A percentile compares a stretch with the other conserved stretches of the same genome.
phyloP scores from a whole-genome alignment of 164 flowering plant genomes.

The Sedum album region DNA sequence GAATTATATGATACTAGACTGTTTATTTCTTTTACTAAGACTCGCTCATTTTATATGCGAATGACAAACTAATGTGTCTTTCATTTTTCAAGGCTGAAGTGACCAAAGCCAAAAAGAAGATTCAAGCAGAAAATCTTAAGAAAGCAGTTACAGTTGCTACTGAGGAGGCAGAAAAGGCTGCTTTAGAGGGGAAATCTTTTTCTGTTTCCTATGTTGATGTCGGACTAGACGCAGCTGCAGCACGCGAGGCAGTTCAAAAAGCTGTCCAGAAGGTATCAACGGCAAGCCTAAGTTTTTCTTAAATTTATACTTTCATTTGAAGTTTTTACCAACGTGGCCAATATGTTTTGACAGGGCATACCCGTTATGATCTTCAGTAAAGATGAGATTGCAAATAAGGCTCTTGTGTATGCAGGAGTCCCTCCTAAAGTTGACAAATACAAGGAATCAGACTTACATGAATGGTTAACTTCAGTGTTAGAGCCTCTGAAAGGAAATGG shows the following conservation, averaged over 20 bases:
- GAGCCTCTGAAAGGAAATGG: conserved; percentile 73
- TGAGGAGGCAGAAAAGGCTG: conserved; percentile 59
- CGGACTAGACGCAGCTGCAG: conserved; percentile 73
- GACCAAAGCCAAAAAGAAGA: no score
- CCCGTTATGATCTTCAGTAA: conserved; percentile 74
- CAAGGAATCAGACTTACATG: conserved; percentile 54
- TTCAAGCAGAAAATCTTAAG: conserved; percentile 62
- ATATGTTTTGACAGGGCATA: conserved; percentile 48
- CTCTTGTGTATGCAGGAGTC: conserved; percentile 82
- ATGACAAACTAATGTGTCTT: neutral
- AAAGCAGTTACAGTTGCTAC: conserved; percentile 54
- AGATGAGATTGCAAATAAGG: conserved; percentile 74
- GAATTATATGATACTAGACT: neutral
- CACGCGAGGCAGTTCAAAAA: conserved; percentile 83
- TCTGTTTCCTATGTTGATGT: conserved; percentile 67
- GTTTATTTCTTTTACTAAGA: neutral
- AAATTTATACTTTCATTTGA: neutral
- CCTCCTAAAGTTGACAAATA: conserved; percentile 43
- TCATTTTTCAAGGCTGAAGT: conserved; percentile 38
- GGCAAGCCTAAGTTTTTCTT: conserved; percentile 2
- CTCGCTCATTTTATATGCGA: neutral
- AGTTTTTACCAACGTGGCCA: neutral
- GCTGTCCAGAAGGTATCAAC: conserved; percentile 49
- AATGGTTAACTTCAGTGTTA: conserved; percentile 77
- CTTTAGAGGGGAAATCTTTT: conserved; percentile 60